Evolutionary conservation across 2,329 filamentous ascomycete species (phyloP).

Genomic region (Fusarium sp.): DNA sequence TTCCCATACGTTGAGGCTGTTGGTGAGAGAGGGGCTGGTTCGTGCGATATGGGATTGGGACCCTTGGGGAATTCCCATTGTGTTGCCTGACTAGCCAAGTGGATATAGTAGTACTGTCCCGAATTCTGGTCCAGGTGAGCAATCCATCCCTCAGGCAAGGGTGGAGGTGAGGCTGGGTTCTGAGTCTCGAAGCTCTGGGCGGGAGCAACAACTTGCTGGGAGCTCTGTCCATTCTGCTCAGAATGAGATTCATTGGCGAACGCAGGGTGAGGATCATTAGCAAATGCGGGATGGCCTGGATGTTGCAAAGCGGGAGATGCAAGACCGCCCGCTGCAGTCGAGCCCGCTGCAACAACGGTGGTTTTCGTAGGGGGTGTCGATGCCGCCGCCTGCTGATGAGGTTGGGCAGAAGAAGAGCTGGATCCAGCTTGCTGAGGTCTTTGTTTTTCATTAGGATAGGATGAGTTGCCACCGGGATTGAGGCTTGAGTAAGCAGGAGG

Average conservation of each 20-base stretch:
- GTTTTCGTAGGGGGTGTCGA: slow-evolving; percentile 49
- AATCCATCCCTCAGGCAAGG: slow-evolving; percentile 97
- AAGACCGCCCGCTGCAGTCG: slow-evolving; percentile 47
- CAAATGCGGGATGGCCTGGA: slow-evolving; percentile 86
- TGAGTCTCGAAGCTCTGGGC: slow-evolving; percentile 55
- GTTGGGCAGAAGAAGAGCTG: slow-evolving; percentile 45
- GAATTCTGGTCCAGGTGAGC: slow-evolving; percentile 95
- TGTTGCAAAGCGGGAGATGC: slow-evolving; percentile 65
- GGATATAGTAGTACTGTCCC: slow-evolving; percentile 99
- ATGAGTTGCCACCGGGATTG: slow-evolving; percentile 60
- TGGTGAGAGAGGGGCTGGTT: slow-evolving; percentile 84
- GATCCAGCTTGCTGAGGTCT: slow-evolving; percentile 55
- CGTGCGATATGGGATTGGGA: slow-evolving; percentile 87
- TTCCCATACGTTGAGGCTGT: slow-evolving; percentile 81
- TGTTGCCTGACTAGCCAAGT: slow-evolving; percentile 92
- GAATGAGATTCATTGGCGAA: slow-evolving; percentile 85
- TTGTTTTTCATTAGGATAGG: slow-evolving; percentile 85
- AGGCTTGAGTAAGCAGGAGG: slow-evolving; percentile 96
- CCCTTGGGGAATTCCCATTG: slow-evolving; percentile 99
- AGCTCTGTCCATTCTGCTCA: slow-evolving; percentile 60
- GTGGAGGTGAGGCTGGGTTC: slow-evolving; percentile 85
- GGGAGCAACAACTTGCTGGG: slow-evolving; percentile 56
- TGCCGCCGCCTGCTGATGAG: slow-evolving; percentile 38
- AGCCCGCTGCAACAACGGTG: slow-evolving; percentile 37
- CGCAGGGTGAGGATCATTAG: slow-evolving; percentile 85